phyloP scores from a whole-genome alignment of 179 eudicot species.

The Silene noctiflora region DNA sequence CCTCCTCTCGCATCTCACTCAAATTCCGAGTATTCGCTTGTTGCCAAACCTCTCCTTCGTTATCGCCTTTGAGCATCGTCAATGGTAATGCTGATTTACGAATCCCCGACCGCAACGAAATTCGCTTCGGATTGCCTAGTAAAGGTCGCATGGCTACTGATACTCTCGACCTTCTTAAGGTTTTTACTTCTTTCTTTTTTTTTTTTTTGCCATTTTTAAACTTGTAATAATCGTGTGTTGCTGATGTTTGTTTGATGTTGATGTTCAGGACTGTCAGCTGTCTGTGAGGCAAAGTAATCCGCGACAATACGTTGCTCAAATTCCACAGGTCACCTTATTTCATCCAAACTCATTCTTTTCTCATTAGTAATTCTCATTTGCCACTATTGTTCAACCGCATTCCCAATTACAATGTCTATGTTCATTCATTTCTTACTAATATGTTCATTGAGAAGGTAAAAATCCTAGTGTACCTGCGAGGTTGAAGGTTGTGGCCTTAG shows the following conservation, averaged over 20 bases:
- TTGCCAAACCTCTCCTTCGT: conserved; percentile 18
- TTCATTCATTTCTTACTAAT: too few relatives aligned
- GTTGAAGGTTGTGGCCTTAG: too few relatives aligned
- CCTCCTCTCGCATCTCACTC: conserved; percentile 25
- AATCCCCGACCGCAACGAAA: conserved; percentile 43
- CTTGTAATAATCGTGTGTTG: background rate
- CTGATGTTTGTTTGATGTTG: conserved; percentile 12
- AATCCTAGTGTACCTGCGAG: too few relatives aligned
- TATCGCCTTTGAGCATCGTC: conserved; percentile 39
- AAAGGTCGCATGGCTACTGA: conserved; percentile 91
- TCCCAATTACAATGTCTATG: background rate
- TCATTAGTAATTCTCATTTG: background rate
- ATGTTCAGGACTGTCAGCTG: conserved; percentile 77
- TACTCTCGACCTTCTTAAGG: conserved; percentile 90
- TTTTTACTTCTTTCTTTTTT: background rate
- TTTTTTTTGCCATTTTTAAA: background rate
- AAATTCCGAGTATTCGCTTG: conserved; percentile 38
- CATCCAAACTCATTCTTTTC: too few relatives aligned
- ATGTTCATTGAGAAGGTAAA: too few relatives aligned
- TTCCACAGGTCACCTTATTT: conserved; percentile 87
- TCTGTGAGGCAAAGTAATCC: conserved; percentile 89
- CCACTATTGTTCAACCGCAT: background rate
- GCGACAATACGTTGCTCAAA: conserved; percentile 91
- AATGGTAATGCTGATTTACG: conserved; percentile 40
- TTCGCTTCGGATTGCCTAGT: conserved; percentile 90